phyloP scores from a whole-genome alignment of 352 stramenopile genomes.

The Pythium graminicola region DNA sequence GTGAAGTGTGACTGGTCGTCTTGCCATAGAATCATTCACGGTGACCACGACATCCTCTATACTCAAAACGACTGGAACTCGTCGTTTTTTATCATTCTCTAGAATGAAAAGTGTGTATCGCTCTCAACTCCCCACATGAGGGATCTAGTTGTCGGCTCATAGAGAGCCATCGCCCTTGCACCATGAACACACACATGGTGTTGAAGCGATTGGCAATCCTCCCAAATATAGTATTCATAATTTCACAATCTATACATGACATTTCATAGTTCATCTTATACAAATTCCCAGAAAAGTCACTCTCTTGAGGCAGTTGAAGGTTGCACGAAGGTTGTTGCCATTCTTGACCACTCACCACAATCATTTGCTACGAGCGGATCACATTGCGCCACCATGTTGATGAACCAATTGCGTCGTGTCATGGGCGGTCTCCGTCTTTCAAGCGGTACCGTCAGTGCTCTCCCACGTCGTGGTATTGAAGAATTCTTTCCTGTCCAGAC shows the following conservation, averaged over 20 bases:
- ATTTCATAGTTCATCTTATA: background rate
- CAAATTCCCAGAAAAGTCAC: conserved; percentile 9
- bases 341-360: conserved; percentile 17
- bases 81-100: no score
- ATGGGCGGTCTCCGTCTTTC: conserved; percentile 55
- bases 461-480: conserved; percentile 51
- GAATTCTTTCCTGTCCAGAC: conserved; percentile 71
- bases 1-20: no score
- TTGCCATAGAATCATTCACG: no score
- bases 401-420: conserved; percentile 63
- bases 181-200: no score
- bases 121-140: no score
- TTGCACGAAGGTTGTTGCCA: conserved; percentile 16
- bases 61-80: no score
- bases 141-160: no score
- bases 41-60: no score
- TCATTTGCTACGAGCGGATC: background rate
- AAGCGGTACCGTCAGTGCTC: conserved; percentile 25
- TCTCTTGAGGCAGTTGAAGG: conserved; percentile 1
- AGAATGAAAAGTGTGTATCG: no score
- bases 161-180: no score
- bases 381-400: conserved; percentile 22
- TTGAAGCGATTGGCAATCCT: no score
- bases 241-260: background rate
- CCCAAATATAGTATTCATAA: no score